These are phyloP conservation scores for Apiospora sp. DNA, from an alignment of 2,329 filamentous ascomycete species.

Conservation along the genomic window DNA sequence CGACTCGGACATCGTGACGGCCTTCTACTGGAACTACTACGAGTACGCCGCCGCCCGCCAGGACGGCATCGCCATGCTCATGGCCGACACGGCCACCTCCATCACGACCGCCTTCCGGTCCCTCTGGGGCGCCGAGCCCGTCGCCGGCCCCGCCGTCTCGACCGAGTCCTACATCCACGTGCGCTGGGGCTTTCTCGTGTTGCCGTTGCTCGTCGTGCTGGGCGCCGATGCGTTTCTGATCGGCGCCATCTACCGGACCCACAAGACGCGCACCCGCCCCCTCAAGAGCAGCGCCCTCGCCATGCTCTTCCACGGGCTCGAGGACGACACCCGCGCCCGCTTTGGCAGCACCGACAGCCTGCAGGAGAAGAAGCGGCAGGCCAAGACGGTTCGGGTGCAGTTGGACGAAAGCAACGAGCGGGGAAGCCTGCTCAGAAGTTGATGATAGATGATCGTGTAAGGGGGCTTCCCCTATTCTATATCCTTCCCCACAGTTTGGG, in stretches of 20 bases:
- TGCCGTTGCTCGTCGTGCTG: conserved; percentile 43
- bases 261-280: conserved; percentile 36
- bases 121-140: conserved; percentile 37
- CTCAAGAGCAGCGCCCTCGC: conserved; percentile 48
- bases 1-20: conserved; percentile 47
- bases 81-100: conserved; percentile 44
- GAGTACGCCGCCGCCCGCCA: conserved; percentile 37
- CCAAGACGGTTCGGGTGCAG: conserved; percentile 37
- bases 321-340: conserved; percentile 36
- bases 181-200: conserved; percentile 45
- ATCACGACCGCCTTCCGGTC: conserved; percentile 46
- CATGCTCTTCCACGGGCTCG: conserved; percentile 46
- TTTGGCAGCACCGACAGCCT: conserved; percentile 34
- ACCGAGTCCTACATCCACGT: conserved; percentile 45
- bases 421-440: conserved; percentile 25
- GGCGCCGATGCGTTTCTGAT: conserved; percentile 42
- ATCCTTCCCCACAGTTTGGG: background rate
- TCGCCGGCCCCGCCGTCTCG: conserved; percentile 40
- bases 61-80: conserved; percentile 44
- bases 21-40: conserved; percentile 51
- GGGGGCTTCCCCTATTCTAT: no score
- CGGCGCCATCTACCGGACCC: conserved; percentile 37
- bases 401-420: conserved; percentile 36
- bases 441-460: background rate
- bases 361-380: conserved; percentile 37